A percentile compares a stretch with the other conserved stretches of the same genome.
Evolutionary conservation across 441 rosid species (phyloP).

Genomic region (Melastoma candidum): DNA sequence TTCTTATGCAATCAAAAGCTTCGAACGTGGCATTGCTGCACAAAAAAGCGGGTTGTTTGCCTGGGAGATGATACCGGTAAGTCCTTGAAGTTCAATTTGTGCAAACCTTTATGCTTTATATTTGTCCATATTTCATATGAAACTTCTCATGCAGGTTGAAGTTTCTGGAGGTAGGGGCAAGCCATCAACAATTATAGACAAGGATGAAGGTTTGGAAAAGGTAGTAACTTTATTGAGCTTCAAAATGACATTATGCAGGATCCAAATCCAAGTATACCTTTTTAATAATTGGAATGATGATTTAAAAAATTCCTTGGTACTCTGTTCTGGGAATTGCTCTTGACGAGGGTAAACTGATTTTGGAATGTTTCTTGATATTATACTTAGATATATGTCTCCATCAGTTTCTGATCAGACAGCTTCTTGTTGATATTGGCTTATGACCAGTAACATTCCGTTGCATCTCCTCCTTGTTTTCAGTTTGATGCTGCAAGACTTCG

Average conservation of each 20-base stretch:
- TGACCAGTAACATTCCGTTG: too few relatives aligned
- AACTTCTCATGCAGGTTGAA: slow-evolving; percentile 46
- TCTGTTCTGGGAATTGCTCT: too few relatives aligned
- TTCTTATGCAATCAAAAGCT: slow-evolving; percentile 73
- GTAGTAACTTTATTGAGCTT: slow-evolving; percentile 23
- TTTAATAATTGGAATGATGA: not conserved
- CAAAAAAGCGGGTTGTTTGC: slow-evolving; percentile 50
- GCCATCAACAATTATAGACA: slow-evolving; percentile 36
- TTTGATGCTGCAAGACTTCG: slow-evolving; percentile 74
- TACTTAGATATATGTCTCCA: too few relatives aligned
- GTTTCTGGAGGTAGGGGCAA: slow-evolving; percentile 69
- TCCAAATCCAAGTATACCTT: not conserved
- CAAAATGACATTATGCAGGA: not conserved
- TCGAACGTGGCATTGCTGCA: slow-evolving; percentile 67
- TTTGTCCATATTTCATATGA: too few relatives aligned
- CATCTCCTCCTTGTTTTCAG: slow-evolving; percentile 20
- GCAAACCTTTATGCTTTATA: too few relatives aligned
- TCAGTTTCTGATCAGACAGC: too few relatives aligned
- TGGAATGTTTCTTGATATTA: too few relatives aligned
- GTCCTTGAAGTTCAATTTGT: not conserved
- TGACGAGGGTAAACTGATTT: too few relatives aligned
- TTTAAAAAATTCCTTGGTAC: too few relatives aligned
- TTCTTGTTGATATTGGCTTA: too few relatives aligned
- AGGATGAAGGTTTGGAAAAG: slow-evolving; percentile 81
- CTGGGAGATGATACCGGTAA: slow-evolving; percentile 83